Base-by-base conservation (phyloP, 2,329 filamentous ascomycete genomes). In the Pseudocercospora fuligena region DNA sequence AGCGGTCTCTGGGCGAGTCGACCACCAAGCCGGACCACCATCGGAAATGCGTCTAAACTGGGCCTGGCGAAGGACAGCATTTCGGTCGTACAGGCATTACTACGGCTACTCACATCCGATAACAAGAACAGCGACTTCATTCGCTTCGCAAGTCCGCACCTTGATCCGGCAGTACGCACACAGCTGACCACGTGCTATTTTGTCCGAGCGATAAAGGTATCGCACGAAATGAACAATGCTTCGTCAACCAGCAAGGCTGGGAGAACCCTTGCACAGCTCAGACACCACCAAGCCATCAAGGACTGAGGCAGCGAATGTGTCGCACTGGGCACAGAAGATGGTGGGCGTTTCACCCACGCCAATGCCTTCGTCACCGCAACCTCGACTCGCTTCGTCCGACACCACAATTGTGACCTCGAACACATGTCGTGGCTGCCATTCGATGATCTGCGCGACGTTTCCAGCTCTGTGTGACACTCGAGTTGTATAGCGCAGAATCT, bases 1-100 rank as follows among this genome's bases (percentile, higher is more conserved):
- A 29, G 51, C 47, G n/a, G 19, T 16, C 21, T 51, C 47, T 19
- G n/a, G 47, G 47, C 49, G 12, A 21, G 23, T 23, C 49, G 19
- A 27, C 31, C 51, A 54, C 51, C 51, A 54, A 54, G 51, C 51
- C 51, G 51, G 23, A 27, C 14, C 51, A 25, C 51, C 16, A 54
- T 54, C 51, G 51, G 51, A 31, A 23, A 53, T 25, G 19, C 19
- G 49, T 53, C 49, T 19, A 53, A 53, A 53, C 49, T 23, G 12
- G 49, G 49, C 49, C 23, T 53, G 19, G 21, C 49, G 49, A 27
- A 16, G 49, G 49, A 53, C 49, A 27, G 49, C 49, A 27, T 53
- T 27, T 51, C 47, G 47, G 47, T n/a, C 47, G 47, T 51, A 53
- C 49, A 27, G 49, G 49, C 49, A 53, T 53, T 53, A 53, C 49